A percentile compares a stretch with the other conserved stretches of the same genome.
Evolutionary conservation across 1,284 basidiomycete genomes (phyloP).

Genomic region (Cutaneotrichosporon spelunceum): DNA sequence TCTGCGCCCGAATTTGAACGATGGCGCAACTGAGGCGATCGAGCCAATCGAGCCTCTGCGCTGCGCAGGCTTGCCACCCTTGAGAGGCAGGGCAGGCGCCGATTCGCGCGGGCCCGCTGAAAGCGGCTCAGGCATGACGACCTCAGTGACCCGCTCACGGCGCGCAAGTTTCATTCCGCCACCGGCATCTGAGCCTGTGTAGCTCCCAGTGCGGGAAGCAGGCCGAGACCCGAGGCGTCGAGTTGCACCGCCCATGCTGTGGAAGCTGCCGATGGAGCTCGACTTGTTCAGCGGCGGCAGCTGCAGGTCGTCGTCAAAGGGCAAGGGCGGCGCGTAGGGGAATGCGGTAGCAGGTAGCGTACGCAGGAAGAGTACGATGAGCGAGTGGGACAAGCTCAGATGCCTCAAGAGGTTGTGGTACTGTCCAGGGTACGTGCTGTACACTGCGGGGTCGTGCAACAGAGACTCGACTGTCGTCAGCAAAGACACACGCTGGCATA

Average conservation of each 20-base stretch:
- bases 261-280: conserved; percentile 32
- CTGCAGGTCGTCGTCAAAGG: conserved; percentile 46
- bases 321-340: conserved; percentile 41
- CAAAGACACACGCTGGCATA: conserved; percentile 4
- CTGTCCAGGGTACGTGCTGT: conserved; percentile 46
- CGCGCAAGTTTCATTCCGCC: conserved; percentile 32
- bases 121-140: conserved; percentile 51
- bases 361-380: conserved; percentile 49
- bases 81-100: background rate
- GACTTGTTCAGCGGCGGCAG: conserved; percentile 32
- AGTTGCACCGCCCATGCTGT: conserved; percentile 10
- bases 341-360: conserved; percentile 39
- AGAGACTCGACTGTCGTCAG: conserved; percentile 46
- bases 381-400: conserved; percentile 48
- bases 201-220: conserved; percentile 32
- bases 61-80: background rate
- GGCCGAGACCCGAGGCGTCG: conserved; percentile 29
- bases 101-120: conserved; percentile 21
- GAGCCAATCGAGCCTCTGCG: conserved; percentile 44
- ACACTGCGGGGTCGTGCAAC: conserved; percentile 47
- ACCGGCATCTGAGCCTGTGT: conserved; percentile 33
- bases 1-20: conserved; percentile 37
- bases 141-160: conserved; percentile 46
- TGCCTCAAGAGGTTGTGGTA: conserved; percentile 48
- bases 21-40: conserved; percentile 25